Percentiles rank a stretch among this genome's conserved stretches.
phyloP scores from a whole-genome alignment of 2,329 filamentous ascomycete species.

The Rhytidhysteron rufulum region DNA sequence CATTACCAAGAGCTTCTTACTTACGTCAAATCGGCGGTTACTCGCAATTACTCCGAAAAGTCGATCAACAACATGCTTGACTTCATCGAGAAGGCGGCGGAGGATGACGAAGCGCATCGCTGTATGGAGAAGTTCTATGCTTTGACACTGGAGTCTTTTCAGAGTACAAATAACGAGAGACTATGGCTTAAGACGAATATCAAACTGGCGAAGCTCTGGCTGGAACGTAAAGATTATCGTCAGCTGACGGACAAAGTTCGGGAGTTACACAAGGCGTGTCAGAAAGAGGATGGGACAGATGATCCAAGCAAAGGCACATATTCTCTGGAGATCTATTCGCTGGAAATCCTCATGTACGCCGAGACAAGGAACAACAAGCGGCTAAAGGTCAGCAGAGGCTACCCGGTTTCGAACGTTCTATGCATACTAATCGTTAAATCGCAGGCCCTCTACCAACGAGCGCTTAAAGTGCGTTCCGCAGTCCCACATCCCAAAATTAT shows the following conservation, averaged over 20 bases:
- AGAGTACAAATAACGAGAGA: constrained; percentile 95
- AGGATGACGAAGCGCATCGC: constrained; percentile 65
- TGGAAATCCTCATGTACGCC: constrained; percentile 98
- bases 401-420: constrained; percentile 11
- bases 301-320: constrained; percentile 97
- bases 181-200: constrained; percentile 98
- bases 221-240: constrained; percentile 85
- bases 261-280: constrained; percentile 85
- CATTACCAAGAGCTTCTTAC: constrained; percentile 95
- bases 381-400: constrained; percentile 59
- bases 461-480: constrained; percentile 88
- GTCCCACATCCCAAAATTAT: constrained; percentile 98
- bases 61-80: constrained; percentile 99
- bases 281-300: constrained; percentile 78
- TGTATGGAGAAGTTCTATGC: constrained; percentile 97
- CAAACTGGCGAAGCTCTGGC: constrained; percentile 85
- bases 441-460: constrained; percentile 78
- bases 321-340: constrained; percentile 87
- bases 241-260: constrained; percentile 77
- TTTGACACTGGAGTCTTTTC: constrained; percentile 87
- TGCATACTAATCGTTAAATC: constrained; percentile 19
- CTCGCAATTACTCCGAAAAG: constrained; percentile 97
- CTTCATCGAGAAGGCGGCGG: constrained; percentile 87
- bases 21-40: constrained; percentile 95
- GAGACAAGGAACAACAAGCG: constrained; percentile 97